These are phyloP conservation scores for Colletotrichum kahawae DNA, from an alignment of 2,329 filamentous ascomycete species.

Conservation along the genomic window DNA sequence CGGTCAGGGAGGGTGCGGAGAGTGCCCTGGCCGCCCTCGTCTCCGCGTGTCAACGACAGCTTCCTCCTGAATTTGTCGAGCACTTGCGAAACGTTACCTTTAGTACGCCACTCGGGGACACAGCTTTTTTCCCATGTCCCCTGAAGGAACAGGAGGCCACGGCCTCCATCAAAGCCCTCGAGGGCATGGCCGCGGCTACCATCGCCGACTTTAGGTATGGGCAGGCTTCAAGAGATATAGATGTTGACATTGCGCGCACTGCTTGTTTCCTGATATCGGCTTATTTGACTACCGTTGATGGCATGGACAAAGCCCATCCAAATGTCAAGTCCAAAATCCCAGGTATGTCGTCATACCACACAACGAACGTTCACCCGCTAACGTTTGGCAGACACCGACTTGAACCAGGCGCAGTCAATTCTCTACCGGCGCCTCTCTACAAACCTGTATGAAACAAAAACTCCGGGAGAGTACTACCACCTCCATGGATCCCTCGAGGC, in stretches of 20 bases:
- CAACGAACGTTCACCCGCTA: neutral
- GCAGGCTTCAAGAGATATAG: constrained; percentile 42
- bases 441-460: constrained; percentile 68
- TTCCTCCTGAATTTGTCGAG: constrained; percentile 35
- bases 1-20: constrained; percentile 35
- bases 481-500: constrained; percentile 72
- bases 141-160: constrained; percentile 44
- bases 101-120: constrained; percentile 32
- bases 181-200: constrained; percentile 63
- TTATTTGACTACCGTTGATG: constrained; percentile 60
- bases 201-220: constrained; percentile 61
- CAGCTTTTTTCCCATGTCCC: constrained; percentile 43
- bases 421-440: constrained; percentile 70
- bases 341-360: constrained; percentile 8
- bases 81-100: constrained; percentile 34
- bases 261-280: constrained; percentile 63
- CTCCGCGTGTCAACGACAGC: constrained; percentile 29
- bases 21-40: constrained; percentile 32
- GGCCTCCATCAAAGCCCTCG: constrained; percentile 61
- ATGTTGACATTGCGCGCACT: constrained; percentile 57
- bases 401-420: constrained; percentile 68
- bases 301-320: constrained; percentile 52
- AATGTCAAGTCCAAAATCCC: constrained; percentile 41
- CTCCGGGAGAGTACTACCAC: constrained; percentile 65
- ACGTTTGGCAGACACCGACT: constrained; percentile 61